Conservation (phyloP, 139 green algal species). For the Chlorella vulgaris region DNA sequence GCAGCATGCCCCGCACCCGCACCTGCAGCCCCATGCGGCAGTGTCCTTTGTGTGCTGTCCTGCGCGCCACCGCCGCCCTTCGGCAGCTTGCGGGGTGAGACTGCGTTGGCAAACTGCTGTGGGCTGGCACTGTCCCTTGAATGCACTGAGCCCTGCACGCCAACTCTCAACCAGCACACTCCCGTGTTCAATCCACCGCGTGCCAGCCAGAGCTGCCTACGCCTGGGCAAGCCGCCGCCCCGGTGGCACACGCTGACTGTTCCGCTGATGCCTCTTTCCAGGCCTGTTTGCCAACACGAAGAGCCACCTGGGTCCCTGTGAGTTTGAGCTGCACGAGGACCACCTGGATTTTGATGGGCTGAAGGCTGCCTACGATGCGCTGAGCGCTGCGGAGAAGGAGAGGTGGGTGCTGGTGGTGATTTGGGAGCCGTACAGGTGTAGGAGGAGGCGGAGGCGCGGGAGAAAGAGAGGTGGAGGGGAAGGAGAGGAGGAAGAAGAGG, state of each 20-base stretch:
- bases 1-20: too few species aligned
- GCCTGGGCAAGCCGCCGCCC: too few species aligned
- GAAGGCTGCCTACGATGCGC: constrained; percentile 65
- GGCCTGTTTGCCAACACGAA: constrained; percentile 87
- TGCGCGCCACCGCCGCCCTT: too few species aligned
- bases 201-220: too few species aligned
- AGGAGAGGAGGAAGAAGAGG: not conserved
- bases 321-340: constrained; percentile 76
- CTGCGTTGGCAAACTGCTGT: too few species aligned
- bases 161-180: too few species aligned
- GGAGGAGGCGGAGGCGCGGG: not conserved
- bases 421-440: too few species aligned
- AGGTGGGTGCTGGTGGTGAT: constrained; percentile 38
- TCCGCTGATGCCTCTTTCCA: not conserved
- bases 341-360: constrained; percentile 74
- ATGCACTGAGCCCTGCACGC: too few species aligned
- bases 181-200: too few species aligned
- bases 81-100: too few species aligned
- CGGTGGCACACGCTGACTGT: too few species aligned
- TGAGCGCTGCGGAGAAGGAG: constrained; percentile 68
- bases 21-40: not conserved
- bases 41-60: not conserved
- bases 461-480: not conserved
- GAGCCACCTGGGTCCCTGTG: constrained; percentile 79
- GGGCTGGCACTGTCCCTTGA: too few species aligned